phyloP scores from a whole-genome alignment of 495 filamentous ascomycete genomes.

The Aspergillus nidulans region DNA sequence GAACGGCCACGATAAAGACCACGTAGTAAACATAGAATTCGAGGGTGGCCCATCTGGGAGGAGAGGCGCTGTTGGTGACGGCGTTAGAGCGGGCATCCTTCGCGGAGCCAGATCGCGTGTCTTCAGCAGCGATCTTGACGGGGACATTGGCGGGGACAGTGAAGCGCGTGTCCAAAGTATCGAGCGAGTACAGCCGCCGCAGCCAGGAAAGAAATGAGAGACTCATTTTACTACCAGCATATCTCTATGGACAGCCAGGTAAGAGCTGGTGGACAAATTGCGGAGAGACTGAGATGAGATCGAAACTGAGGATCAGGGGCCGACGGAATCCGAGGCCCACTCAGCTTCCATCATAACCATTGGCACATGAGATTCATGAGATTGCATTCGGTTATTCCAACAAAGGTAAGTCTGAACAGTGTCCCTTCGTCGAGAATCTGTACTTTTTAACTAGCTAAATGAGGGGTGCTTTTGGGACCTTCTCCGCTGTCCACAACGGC shows the following conservation, averaged over 20 bases:
- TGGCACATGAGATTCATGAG: too few relatives aligned
- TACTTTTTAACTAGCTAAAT: too few relatives aligned
- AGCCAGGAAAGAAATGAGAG: conserved; percentile 18
- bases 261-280: conserved; percentile 6
- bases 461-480: too few relatives aligned
- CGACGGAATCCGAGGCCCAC: conserved; percentile 3
- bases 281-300: conserved; percentile 2
- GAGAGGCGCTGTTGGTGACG: conserved; percentile 40
- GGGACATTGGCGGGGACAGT: conserved; percentile 66
- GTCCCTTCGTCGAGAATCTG: too few relatives aligned
- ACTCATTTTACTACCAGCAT: conserved; percentile 39
- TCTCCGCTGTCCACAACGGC: too few relatives aligned
- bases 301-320: conserved; percentile 14
- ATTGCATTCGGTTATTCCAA: too few relatives aligned
- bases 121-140: conserved; percentile 50
- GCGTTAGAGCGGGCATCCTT: conserved; percentile 45
- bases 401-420: neutral
- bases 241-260: conserved; percentile 10
- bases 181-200: conserved; percentile 48
- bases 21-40: conserved; percentile 85
- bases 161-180: conserved; percentile 92
- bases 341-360: neutral
- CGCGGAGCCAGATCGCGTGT: conserved; percentile 34
- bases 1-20: conserved; percentile 61
- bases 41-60: conserved; percentile 75